Percentiles rank a stretch among this genome's conserved stretches.
These are phyloP conservation scores for Dipodascopsis uninucleata DNA, from an alignment of 805 yeast genomes.

Conservation along the genomic window DNA sequence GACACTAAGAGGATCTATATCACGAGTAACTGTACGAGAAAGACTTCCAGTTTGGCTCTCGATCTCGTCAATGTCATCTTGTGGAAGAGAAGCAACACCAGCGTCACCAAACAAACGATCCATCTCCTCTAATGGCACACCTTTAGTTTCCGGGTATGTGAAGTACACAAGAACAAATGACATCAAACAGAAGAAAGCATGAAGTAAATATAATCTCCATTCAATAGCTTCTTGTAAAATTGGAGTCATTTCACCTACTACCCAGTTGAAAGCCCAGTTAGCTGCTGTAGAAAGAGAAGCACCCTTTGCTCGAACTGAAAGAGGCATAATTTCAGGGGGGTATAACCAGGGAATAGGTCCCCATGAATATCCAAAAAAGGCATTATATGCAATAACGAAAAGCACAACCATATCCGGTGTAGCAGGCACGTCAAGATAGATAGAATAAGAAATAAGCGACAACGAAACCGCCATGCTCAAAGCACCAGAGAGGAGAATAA, in stretches of 20 bases:
- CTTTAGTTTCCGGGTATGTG: constrained; percentile 86
- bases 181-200: constrained; percentile 69
- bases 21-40: not conserved
- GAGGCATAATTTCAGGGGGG: constrained; percentile 55
- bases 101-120: constrained; percentile 78
- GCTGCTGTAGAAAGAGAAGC: constrained; percentile 88
- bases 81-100: constrained; percentile 21
- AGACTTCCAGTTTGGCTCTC: constrained; percentile 28
- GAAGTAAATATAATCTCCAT: constrained; percentile 80
- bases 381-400: constrained; percentile 74
- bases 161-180: constrained; percentile 70
- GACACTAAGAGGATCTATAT: constrained; percentile 1
- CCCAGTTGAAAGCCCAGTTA: constrained; percentile 88
- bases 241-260: constrained; percentile 91
- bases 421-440: constrained; percentile 46
- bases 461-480: constrained; percentile 73
- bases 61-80: constrained; percentile 25
- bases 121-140: constrained; percentile 86
- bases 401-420: constrained; percentile 72
- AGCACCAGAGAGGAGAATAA: constrained; percentile 77
- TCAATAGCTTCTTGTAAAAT: constrained; percentile 68
- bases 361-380: constrained; percentile 84
- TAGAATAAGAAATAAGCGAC: constrained; percentile 57
- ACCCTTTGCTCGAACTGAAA: constrained; percentile 80
- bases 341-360: constrained; percentile 44